Evolutionary conservation across 331 rosid species (phyloP).

Genomic region (Malus hybrid): DNA sequence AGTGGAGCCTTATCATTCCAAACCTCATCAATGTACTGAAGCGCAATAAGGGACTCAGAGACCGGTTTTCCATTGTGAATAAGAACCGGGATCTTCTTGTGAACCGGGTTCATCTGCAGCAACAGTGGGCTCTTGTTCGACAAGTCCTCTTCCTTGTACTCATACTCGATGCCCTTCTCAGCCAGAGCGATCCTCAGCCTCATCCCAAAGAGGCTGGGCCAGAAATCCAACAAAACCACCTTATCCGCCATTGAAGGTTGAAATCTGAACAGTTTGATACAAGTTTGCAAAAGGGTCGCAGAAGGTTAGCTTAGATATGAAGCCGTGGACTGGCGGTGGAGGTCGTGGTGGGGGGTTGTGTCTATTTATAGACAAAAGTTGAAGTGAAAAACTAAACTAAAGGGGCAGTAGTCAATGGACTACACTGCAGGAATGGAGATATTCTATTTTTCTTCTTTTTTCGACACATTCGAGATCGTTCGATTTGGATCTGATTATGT

Average conservation of each 20-base stretch:
- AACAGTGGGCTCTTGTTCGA: conserved; percentile 9
- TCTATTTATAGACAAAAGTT: not conserved
- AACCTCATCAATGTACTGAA: conserved; percentile 15
- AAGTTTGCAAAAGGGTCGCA: too few species aligned
- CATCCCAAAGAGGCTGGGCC: not conserved
- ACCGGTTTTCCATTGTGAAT: conserved; percentile 16
- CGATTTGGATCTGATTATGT: not conserved
- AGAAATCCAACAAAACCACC: not conserved
- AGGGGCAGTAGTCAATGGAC: not conserved
- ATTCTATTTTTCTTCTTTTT: not conserved
- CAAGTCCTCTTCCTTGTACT: conserved; percentile 7
- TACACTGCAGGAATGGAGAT: not conserved
- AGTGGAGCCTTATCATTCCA: conserved; percentile 4
- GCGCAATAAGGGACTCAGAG: not conserved
- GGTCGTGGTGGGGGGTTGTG: not conserved
- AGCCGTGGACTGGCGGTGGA: not conserved
- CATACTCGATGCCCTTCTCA: not conserved
- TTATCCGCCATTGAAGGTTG: not conserved
- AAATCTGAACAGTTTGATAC: too few species aligned
- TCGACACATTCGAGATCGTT: not conserved
- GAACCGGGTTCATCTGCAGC: conserved; percentile 8
- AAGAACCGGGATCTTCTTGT: conserved; percentile 15
- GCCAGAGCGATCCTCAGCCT: conserved; percentile 7
- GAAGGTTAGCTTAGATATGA: not conserved
- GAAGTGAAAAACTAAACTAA: not conserved